Base-by-base conservation (phyloP, 345 rosid genomes). In the Limnanthes douglasii region DNA sequence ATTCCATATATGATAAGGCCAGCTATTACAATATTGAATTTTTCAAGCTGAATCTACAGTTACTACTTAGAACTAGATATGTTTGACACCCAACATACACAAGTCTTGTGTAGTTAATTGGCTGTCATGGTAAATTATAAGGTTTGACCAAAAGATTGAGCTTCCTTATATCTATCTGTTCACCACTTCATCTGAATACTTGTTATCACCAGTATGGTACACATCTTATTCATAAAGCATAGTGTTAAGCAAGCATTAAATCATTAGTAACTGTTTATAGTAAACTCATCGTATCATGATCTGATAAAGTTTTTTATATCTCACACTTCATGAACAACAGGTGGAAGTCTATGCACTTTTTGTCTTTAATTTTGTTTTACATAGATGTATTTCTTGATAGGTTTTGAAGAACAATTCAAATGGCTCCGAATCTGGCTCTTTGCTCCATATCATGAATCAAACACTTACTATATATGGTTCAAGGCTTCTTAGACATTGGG, bases 401-500 rank as follows among this genome's bases (percentile, higher is more conserved):
- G 57, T 88, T 64, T 50, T 79, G 64, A 69, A 63, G 63, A 88
- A 79, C 51, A 73, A 74, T 49, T 70, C 73, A 45, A 63, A 79
- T 59, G 90, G 97, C 18, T 73, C 77, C 6, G 81, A 76, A 45
- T 71, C 75, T 52, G 90, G 97, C 46, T 76, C 97, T 15, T 68
- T 88, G 59, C 56, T 88, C 41, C 66, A 66, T 25, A 46, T 39
- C 35, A 79, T 83, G 93, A 79, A 83, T 52, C 64, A 61, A 39
- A 79, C 95, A 40, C 78, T 68, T 31, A 88, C 97, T 8, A 60
- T 55, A 39, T 79, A 66, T 39, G 97, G 97, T 32, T 83, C 86
- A 39, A 77, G 97, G 73, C 78, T 88, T 49, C 74, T 88, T 23
- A 74, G 79, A 41, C 76, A 68, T 50, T 88, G 97, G 97, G 97